Base-by-base conservation (phyloP, 441 rosid species). In the Erodium chrysanthum region DNA sequence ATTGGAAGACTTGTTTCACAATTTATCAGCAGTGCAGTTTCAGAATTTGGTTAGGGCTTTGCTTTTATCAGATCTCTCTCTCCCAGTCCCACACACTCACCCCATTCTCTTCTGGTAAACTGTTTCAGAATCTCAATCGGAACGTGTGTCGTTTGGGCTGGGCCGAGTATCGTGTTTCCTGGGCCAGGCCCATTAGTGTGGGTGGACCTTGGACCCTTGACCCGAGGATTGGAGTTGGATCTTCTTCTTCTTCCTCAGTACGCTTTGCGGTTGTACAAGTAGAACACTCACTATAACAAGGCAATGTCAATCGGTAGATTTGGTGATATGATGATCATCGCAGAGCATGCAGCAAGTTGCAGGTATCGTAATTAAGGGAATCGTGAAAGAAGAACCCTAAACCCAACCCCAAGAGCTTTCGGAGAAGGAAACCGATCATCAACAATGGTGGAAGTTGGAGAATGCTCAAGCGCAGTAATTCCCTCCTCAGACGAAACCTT, bases 371-470 rank as follows among this genome's bases (percentile, higher is more conserved):
- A 40, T 40, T 12, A 40, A 40, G n/a, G 14, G 14, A 40, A 40
- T 40, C 48, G 4, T 40, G n/a, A 11, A 40, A 40, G 42, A 40
- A 56, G 63, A 58, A 58, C 63, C 63, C 29, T 58, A 58, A 58
- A 21, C 63, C 31, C 63, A 58, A 10, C 9, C 25, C 60, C 60
- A 54, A 54, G 59, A 50, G 59, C 59, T n/a, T 17, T 5, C 14
- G 18, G 56, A 15, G 8, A 12, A 46, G 15, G 20, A 17, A 18
- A 15, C 17, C 11, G 4, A 22, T 11, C 15, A 22, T 52, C 72
- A 15, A 62, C 54, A 72, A 74, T 67, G 77, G 21, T 70, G 58
- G 92, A 86, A 72, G 68, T 68, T 65, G 91, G 84, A 8, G 85
- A 83, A 66, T 82, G 80, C 74, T 87, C 75, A 48, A 48, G 87